Percentiles rank a stretch among this genome's conserved stretches.
phyloP scores from a whole-genome alignment of 768 basidiomycete genomes.

The Psilocybe sp. region DNA sequence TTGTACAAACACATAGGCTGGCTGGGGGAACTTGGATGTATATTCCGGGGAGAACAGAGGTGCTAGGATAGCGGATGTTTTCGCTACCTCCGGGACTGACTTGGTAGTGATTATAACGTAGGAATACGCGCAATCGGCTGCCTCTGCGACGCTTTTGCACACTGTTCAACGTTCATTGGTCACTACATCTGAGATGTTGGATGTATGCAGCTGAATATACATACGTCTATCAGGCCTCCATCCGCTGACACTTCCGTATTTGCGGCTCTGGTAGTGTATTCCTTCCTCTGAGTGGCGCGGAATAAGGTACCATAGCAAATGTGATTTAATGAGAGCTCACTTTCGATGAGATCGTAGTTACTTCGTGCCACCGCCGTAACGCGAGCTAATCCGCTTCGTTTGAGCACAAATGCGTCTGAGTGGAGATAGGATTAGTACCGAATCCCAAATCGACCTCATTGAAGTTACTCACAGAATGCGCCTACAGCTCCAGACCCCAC shows the following conservation, averaged over 20 bases:
- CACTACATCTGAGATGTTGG: not conserved
- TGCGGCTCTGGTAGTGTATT: constrained; percentile 51
- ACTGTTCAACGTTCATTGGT: constrained; percentile 47
- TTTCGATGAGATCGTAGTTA: constrained; percentile 56
- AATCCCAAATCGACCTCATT: not conserved
- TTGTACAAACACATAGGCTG: constrained; percentile 62
- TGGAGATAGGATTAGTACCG: not conserved
- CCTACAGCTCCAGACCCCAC: constrained; percentile 69
- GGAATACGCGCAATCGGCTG: constrained; percentile 57
- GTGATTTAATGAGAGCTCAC: constrained; percentile 24
- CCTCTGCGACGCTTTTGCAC: constrained; percentile 54
- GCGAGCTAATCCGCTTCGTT: constrained; percentile 53
- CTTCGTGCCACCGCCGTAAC: constrained; percentile 77
- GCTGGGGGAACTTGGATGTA: constrained; percentile 43
- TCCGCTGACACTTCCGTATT: constrained; percentile 53
- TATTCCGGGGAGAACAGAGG: constrained; percentile 52
- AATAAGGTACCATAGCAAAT: not conserved
- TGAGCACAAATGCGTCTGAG: constrained; percentile 54
- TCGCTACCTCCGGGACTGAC: constrained; percentile 63
- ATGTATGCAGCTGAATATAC: constrained; percentile 32
- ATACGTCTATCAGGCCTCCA: constrained; percentile 67
- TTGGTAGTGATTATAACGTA: constrained; percentile 72
- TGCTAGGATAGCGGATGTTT: constrained; percentile 53
- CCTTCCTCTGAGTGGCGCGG: constrained; percentile 40
- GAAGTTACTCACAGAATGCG: constrained; percentile 48